phyloP scores from a whole-genome alignment of 1,284 basidiomycete species.

The Apiotrichum sp. region DNA sequence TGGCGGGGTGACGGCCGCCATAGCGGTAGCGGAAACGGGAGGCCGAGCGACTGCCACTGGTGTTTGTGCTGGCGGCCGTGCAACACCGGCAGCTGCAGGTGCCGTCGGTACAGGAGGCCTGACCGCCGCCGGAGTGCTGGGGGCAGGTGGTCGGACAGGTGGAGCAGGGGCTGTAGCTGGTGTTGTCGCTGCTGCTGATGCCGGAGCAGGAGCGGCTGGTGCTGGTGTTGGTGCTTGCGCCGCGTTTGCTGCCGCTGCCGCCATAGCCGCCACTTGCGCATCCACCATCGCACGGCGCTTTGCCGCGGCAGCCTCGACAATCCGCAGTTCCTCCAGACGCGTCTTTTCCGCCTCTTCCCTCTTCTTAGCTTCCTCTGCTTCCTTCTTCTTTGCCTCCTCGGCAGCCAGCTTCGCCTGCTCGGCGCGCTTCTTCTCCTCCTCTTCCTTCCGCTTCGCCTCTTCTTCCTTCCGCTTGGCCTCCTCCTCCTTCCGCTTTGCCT shows the following conservation, averaged over 20 bases:
- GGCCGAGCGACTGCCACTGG: too few species aligned
- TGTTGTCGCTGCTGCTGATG: background rate
- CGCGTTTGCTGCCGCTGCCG: background rate
- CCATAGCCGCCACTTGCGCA: background rate
- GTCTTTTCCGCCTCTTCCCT: constrained; percentile 7
- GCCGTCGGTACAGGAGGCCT: background rate
- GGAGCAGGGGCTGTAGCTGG: background rate
- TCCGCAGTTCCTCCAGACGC: too few species aligned
- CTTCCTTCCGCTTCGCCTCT: constrained; percentile 12
- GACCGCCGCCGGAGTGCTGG: background rate
- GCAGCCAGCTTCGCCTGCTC: constrained; percentile 6
- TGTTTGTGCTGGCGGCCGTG: too few species aligned
- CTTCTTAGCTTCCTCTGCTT: background rate
- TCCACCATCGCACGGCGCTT: background rate
- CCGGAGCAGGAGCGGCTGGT: too few species aligned
- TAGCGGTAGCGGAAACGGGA: too few species aligned
- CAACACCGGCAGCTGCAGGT: too few species aligned
- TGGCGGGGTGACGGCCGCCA: too few species aligned
- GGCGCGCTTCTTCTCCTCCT: constrained; percentile 13
- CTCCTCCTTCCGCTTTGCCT: constrained; percentile 8
- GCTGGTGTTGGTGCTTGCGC: background rate
- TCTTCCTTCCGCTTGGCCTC: constrained; percentile 10
- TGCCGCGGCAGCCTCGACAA: background rate
- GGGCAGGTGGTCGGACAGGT: background rate
- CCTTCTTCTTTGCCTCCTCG: constrained; percentile 2